These are phyloP conservation scores for Ramaria rubella DNA, from an alignment of 768 basidiomycete species.

Conservation along the genomic window DNA sequence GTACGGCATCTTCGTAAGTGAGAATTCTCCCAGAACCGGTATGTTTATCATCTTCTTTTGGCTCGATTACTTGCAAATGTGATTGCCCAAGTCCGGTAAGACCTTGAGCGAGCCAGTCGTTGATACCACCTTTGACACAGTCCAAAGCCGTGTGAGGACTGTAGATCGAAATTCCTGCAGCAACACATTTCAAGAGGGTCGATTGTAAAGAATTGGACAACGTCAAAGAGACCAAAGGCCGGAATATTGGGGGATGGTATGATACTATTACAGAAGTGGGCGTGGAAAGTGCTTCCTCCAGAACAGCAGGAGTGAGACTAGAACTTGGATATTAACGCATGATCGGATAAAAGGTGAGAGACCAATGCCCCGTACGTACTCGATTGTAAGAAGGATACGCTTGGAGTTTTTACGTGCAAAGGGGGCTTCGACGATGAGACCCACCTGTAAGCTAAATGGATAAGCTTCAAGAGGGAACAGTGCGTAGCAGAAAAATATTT, in stretches of 20 bases:
- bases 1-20: constrained; percentile 48
- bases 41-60: constrained; percentile 24
- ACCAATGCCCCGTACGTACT: too few species aligned
- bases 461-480: background rate
- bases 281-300: constrained; percentile 56
- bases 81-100: constrained; percentile 32
- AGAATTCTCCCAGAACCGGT: constrained; percentile 65
- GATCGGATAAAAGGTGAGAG: background rate
- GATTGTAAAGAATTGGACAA: constrained; percentile 72
- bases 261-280: constrained; percentile 64
- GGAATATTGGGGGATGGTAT: constrained; percentile 86
- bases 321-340: background rate
- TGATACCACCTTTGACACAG: constrained; percentile 75
- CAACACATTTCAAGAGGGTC: constrained; percentile 72
- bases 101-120: constrained; percentile 74
- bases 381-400: constrained; percentile 36
- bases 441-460: constrained; percentile 43
- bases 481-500: constrained; percentile 26
- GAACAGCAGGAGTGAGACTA: constrained; percentile 69
- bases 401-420: constrained; percentile 23
- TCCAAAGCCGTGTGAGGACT: constrained; percentile 87
- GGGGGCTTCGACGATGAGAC: constrained; percentile 51
- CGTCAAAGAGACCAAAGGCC: constrained; percentile 65
- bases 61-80: constrained; percentile 35
- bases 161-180: constrained; percentile 80